phyloP scores from a whole-genome alignment of 1,139 yeast species.

The Taphrina populina region DNA sequence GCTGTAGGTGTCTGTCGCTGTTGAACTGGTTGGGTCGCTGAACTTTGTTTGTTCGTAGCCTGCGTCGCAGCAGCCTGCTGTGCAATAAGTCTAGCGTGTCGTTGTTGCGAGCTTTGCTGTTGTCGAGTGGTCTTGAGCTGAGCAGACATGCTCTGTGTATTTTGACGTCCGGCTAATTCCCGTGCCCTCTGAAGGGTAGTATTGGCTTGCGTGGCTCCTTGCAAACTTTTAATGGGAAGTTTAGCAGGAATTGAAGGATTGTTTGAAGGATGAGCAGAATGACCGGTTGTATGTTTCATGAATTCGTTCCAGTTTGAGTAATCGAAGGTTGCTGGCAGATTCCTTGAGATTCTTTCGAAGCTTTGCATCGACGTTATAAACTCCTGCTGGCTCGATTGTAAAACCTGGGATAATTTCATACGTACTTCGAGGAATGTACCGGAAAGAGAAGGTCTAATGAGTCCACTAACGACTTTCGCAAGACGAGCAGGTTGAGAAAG shows the following conservation, averaged over 20 bases:
- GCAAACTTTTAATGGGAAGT: background rate
- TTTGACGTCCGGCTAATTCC: conserved; percentile 24
- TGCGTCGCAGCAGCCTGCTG: conserved; percentile 30
- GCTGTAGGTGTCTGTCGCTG: conserved; percentile 3
- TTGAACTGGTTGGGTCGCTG: conserved; percentile 1
- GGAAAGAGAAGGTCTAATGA: conserved; percentile 4
- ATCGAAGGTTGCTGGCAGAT: conserved; percentile 21
- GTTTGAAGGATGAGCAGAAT: background rate
- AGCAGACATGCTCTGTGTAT: conserved; percentile 26
- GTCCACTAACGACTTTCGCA: conserved; percentile 14
- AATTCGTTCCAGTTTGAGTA: conserved; percentile 22
- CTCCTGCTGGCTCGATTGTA: conserved; percentile 23
- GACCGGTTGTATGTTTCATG: conserved; percentile 20
- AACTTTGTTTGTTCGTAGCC: background rate
- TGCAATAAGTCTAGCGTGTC: conserved; percentile 22
- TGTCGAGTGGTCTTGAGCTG: conserved; percentile 22
- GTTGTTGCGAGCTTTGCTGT: conserved; percentile 18
- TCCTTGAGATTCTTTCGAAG: conserved; percentile 22
- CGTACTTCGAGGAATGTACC: conserved; percentile 18
- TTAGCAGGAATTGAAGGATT: background rate
- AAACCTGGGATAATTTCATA: conserved; percentile 15
- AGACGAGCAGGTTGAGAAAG: conserved; percentile 7
- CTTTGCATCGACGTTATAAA: conserved; percentile 20
- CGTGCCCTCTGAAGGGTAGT: conserved; percentile 28
- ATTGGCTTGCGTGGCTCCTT: background rate